A percentile compares a stretch with the other conserved stretches of the same genome.
Evolutionary conservation across 179 eudicot species (phyloP).

Genomic region (Beta lomatogona): DNA sequence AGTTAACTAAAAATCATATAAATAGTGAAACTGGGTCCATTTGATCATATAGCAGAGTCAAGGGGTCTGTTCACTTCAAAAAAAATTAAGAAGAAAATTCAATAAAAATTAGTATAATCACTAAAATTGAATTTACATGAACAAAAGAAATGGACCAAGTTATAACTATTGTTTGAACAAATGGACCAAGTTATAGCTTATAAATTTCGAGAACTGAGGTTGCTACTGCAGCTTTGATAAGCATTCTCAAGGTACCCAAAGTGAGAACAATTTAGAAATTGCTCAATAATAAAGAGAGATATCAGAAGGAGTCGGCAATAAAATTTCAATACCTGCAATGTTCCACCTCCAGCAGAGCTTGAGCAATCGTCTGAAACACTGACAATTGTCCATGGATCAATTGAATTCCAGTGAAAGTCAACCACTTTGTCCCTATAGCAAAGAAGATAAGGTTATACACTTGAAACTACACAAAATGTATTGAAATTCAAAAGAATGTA

Average conservation of each 20-base stretch:
- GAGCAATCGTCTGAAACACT: conserved; percentile 87
- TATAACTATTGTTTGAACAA: no score
- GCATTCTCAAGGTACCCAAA: background rate
- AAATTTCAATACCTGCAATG: conserved; percentile 63
- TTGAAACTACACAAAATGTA: background rate
- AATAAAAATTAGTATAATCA: no score
- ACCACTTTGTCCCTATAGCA: conserved; percentile 77
- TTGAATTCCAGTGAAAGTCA: conserved; percentile 86
- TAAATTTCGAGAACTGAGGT: background rate
- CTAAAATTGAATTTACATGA: no score
- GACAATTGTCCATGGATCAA: conserved; percentile 91
- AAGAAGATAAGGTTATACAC: background rate
- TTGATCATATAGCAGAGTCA: no score
- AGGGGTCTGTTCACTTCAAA: no score
- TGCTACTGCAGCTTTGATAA: background rate
- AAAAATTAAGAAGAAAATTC: no score
- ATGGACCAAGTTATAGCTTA: background rate
- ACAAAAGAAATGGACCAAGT: no score
- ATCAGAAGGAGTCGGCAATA: background rate
- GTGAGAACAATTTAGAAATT: background rate
- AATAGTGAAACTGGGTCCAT: background rate
- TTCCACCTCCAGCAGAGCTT: conserved; percentile 81
- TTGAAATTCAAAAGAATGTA: background rate
- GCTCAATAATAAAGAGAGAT: background rate
- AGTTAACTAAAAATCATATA: background rate